Base-by-base conservation (phyloP, 2,329 filamentous ascomycete species). In the Paecilomyces sp. region DNA sequence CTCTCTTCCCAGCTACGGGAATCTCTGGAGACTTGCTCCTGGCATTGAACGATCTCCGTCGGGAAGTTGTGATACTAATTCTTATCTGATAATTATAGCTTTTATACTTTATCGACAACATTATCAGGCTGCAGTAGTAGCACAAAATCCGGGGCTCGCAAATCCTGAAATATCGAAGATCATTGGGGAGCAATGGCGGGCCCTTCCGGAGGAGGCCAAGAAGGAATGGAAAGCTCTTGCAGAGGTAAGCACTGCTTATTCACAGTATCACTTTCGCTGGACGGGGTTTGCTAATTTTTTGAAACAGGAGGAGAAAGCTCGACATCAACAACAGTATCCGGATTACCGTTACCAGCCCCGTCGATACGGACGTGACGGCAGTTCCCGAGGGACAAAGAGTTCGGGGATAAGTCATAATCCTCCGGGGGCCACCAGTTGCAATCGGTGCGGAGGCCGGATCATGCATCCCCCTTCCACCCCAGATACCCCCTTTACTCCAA, bases 121-220 rank as follows among this genome's bases (percentile, higher is more conserved):
- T 74, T 88, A 94, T 69, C 93, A 97, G 75, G 86, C 89, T 18
- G 82, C 85, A 55, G 91, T 97, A 56, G 89, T 92, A 41, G 82
- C 87, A 58, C 84, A 90, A 66, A 85, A 97, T 69, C 93, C 92
- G n/a, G 90, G 91, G 53, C 85, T 97, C 64, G 88, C 92, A 54
- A 97, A 97, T 75, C 93, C 93, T 2, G 91, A 97, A 57, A 96
- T 97, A 67, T 97, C 93, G 65, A 97, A 97, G 77, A 95, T 97
- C 67, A 96, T 97, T 66, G 93, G 93, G 57, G 86, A 91, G 73
- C 88, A 92, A 83, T 99, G 94, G 94, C 87, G 88, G 69, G 83
- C 86, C 59, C 87, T 95, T 70, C 77, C 86, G 3, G 83, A 88
- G 25, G 85, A 89, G 57, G 82, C 87, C 60, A 96, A 96, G 76